A percentile compares a stretch with the other conserved stretches of the same genome.
Conservation (phyloP, 1,284 basidiomycete genomes). For the Ustilago loliicola region DNA sequence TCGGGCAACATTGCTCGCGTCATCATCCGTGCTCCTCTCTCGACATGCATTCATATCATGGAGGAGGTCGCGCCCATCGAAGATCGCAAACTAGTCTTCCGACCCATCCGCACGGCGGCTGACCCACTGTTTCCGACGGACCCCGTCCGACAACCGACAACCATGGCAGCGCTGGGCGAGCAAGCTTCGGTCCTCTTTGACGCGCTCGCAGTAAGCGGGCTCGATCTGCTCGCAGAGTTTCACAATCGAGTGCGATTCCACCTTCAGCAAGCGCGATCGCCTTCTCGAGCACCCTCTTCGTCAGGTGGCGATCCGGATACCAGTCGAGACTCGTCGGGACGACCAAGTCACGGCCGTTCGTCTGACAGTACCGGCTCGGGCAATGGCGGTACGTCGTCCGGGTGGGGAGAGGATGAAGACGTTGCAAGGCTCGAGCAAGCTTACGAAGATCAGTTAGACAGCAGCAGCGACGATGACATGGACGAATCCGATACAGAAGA, state of each 20-base stretch:
- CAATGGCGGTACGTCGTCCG: slow-evolving; percentile 6
- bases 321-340: slow-evolving; percentile 31
- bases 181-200: slow-evolving; percentile 15
- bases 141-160: neutral
- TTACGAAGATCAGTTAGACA: slow-evolving; percentile 4
- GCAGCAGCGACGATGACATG: slow-evolving; percentile 13
- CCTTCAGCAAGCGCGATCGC: neutral
- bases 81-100: slow-evolving; percentile 47
- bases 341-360: slow-evolving; percentile 14
- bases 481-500: slow-evolving; percentile 1
- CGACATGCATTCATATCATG: slow-evolving; percentile 40
- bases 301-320: slow-evolving; percentile 25
- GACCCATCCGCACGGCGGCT: slow-evolving; percentile 19
- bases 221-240: slow-evolving; percentile 40
- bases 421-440: neutral
- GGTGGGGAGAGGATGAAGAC: slow-evolving; percentile 13
- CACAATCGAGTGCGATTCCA: slow-evolving; percentile 15
- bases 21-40: slow-evolving; percentile 32
- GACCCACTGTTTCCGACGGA: slow-evolving; percentile 15
- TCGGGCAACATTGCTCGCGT: slow-evolving; percentile 36
- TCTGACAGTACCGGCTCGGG: slow-evolving; percentile 11
- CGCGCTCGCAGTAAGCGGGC: slow-evolving; percentile 4
- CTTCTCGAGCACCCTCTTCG: neutral
- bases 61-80: slow-evolving; percentile 44
- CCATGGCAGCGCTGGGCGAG: neutral